These are phyloP conservation scores for Neoarthrinium moseri DNA, from an alignment of 2,329 filamentous ascomycete species.

Conservation along the genomic window DNA sequence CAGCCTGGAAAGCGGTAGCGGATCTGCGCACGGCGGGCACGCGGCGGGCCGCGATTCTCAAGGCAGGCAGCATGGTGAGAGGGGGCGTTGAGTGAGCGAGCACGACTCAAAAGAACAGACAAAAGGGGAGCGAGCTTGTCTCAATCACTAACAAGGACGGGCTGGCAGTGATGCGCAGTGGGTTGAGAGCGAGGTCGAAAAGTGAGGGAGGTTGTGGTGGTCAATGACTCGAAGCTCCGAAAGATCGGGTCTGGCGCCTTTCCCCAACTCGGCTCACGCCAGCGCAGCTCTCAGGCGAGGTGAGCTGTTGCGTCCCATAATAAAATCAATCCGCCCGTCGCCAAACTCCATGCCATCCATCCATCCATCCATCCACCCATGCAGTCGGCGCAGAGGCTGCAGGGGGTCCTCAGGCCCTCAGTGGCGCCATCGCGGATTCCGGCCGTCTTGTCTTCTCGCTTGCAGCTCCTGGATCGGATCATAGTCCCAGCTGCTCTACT, in stretches of 20 bases:
- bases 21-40: constrained; percentile 34
- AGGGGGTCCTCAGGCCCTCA: not conserved
- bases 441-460: not conserved
- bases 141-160: no score
- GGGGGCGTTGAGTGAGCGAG: not conserved
- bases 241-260: constrained; percentile 2
- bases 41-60: constrained; percentile 53
- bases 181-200: not conserved
- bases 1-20: constrained; percentile 35
- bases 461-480: constrained; percentile 4
- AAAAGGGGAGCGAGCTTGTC: not conserved
- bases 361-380: no score
- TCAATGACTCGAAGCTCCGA: constrained; percentile 6
- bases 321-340: not conserved
- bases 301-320: not conserved
- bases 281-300: no score
- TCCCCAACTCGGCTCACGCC: not conserved
- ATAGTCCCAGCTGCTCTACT: constrained; percentile 5
- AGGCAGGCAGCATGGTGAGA: constrained; percentile 56
- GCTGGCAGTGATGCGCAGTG: not conserved
- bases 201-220: not conserved
- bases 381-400: no score
- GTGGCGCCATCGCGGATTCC: not conserved
- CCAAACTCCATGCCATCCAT: no score
- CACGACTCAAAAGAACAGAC: not conserved